Evolutionary conservation across 225 moss, liverwort and hornwort genomes (phyloP), one percentile per base, ranked within the genome.

Genomic region (Physcomitrium patens): DNA sequence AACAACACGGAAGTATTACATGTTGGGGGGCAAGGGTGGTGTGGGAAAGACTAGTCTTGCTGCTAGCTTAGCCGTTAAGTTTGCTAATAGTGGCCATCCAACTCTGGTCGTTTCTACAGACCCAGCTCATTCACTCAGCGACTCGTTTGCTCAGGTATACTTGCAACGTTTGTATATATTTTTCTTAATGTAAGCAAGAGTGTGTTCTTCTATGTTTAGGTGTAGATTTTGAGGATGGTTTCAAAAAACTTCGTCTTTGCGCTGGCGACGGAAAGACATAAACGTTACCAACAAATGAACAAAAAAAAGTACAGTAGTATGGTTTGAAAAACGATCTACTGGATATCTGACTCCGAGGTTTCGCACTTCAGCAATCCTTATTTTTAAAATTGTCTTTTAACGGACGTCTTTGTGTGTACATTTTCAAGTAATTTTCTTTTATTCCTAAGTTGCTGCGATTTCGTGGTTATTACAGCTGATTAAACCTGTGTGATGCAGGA

Each of bases 21-120:
- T 93, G 93, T 76, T 93, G n/a, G 93, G 91, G 50, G 91, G 91
- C 56, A 93, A 93, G 77, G 93, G 93, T 49, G 93, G 93, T 67
- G 91, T 93, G 45, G 93, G 93, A 53, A 93, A 93, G 78, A 91
- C 91, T 46, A 93, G 93, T 73, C 80, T 93, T 68, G 93, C 93
- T 60, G 91, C 93, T 15, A 91, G 91, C 44, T 67, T 93, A 45
- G 93, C 93, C 7, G 91, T 93, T 46, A 93, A 89, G 74, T 93
- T 93, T 83, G 93, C 93, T 20, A 93, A 91, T 37, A 91, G 76
- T 76, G 93, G 91, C 62, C 93, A 93, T 79, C 91, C 93, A 17
- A 93, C 93, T 16, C 74, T 93, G 10, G 93, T 93, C 28, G 93
- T 93, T 15, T 93, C 93, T 43, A 93, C 93, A 43, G 91, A 93